Conservation (phyloP, 192 early-diverging fungal species). For the Coemansia sp. region DNA sequence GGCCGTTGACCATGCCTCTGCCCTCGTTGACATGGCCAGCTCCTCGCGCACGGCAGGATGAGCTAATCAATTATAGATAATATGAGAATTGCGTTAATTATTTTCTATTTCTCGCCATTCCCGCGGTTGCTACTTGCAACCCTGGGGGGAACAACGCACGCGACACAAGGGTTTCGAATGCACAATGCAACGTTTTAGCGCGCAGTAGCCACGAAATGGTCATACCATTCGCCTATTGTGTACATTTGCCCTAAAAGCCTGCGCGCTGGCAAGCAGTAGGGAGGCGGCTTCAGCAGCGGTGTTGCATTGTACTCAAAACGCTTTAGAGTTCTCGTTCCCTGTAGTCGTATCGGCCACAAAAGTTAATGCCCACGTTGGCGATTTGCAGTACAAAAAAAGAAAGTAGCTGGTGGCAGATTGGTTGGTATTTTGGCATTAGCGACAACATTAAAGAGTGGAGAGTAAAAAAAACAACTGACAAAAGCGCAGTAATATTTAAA, state of each 20-base stretch:
- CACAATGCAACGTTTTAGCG: conserved; percentile 3
- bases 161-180: neutral
- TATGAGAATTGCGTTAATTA: neutral
- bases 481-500: neutral
- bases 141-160: neutral
- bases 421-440: neutral
- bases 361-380: neutral
- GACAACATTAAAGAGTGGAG: conserved; percentile 5
- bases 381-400: neutral
- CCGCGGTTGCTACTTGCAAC: neutral
- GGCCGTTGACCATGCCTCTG: conserved; percentile 57
- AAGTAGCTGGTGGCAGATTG: neutral
- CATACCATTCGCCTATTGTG: neutral
- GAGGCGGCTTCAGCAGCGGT: neutral
- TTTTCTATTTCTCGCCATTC: neutral
- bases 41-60: neutral
- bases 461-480: neutral
- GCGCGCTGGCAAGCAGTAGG: neutral
- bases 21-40: conserved; percentile 7
- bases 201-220: neutral
- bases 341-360: neutral
- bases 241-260: neutral
- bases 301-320: neutral
- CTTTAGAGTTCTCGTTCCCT: neutral
- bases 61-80: neutral